These are phyloP conservation scores for Scytalidium sp. DNA, from an alignment of 2,329 filamentous ascomycete genomes.

Conservation along the genomic window DNA sequence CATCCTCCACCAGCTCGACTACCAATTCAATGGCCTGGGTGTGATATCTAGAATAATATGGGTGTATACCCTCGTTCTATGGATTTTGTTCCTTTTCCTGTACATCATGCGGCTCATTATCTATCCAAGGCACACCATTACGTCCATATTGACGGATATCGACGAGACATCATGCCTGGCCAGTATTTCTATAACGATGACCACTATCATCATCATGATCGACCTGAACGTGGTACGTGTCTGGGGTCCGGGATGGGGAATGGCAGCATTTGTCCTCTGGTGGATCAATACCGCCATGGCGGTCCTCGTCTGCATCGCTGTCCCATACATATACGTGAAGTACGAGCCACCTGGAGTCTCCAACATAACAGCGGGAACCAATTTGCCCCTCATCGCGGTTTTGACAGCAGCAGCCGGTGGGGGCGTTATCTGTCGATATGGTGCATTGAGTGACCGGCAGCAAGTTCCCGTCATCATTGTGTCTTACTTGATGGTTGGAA, in stretches of 20 bases:
- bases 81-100: constrained; percentile 24
- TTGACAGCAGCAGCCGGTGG: constrained; percentile 36
- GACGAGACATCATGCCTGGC: constrained; percentile 35
- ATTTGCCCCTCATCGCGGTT: constrained; percentile 36
- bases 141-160: constrained; percentile 27
- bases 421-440: constrained; percentile 31
- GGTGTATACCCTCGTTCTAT: constrained; percentile 33
- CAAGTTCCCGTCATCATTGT: constrained; percentile 37
- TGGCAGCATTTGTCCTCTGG: constrained; percentile 36
- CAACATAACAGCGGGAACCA: constrained; percentile 29
- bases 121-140: constrained; percentile 28
- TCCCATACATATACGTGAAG: constrained; percentile 33
- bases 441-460: constrained; percentile 22
- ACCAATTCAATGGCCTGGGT: constrained; percentile 35
- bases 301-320: constrained; percentile 26
- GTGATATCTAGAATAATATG: constrained; percentile 35
- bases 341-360: constrained; percentile 33
- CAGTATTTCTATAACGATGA: constrained; percentile 34
- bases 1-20: constrained; percentile 33
- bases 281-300: constrained; percentile 35
- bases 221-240: constrained; percentile 23
- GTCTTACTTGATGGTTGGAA: constrained; percentile 35
- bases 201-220: constrained; percentile 22
- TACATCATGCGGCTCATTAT: constrained; percentile 31
- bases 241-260: constrained; percentile 24